Base-by-base conservation (phyloP, 2,329 filamentous ascomycete genomes). In the Beauveria sp. region DNA sequence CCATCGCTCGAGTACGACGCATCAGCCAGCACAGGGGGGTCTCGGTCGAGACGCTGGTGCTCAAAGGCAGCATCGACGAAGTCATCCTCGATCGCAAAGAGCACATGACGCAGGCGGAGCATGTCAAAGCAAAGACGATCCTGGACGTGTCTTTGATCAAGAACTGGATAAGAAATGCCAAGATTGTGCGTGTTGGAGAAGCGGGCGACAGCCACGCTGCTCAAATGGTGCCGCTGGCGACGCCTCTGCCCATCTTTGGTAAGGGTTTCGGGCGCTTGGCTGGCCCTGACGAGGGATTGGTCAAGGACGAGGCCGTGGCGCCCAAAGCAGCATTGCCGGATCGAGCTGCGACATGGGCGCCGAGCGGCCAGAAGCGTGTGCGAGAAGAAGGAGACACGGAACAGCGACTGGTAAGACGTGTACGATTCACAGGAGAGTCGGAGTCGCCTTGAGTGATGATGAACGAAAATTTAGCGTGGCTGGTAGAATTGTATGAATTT, bases 1-100 rank as follows among this genome's bases (percentile, higher is more conserved):
- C 93, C 0, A 91, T 97, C 65, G 96, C 96, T 63, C 87, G 93
- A 70, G 91, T 90, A 0, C 89, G 96, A 66, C 83, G 93, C 14
- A 96, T 97, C 67, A 92, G 91, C 12, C 93, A 97, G 72, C 86
- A 78, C 59, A 87, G 84, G 63, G 84, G 86, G 0, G 93, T 97
- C 0, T 85, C 85, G 9, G 93, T 96, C 0, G 91, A 97, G 75
- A 97, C 92, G 0, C 76, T 97, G 1, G 88, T 97, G 1, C 76
- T 97, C 6, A 83, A 83, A 59, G 86, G 85, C 62, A 96, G 90
- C 10, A 84, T 97, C 10, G 93, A 97, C 69, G 91, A 97, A 71
- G 84, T 88, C 18, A 93, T 98, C 68, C 78, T 96, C 5, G 80
- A 87, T 62, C 83, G 90, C 5, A 81, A 89, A 50, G 82, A 85